phyloP scores from a whole-genome alignment of 768 basidiomycete genomes.

The Strobilomyces dryophilus region DNA sequence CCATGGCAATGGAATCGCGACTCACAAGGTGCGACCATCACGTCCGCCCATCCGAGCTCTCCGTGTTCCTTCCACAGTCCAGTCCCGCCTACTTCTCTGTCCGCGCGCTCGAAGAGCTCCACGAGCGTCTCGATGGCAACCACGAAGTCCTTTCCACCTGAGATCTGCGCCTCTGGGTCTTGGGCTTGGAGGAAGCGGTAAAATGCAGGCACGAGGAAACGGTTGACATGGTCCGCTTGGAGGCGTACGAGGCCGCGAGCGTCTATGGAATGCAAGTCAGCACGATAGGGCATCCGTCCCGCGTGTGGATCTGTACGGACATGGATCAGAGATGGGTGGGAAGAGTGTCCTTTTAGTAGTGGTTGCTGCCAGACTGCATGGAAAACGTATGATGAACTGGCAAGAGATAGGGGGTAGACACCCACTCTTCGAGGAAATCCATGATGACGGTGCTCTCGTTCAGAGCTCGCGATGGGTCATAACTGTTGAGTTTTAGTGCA shows the following conservation, averaged over 20 bases:
- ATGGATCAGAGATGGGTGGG: slow-evolving; percentile 55
- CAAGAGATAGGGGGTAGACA: not conserved
- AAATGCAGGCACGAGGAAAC: slow-evolving; percentile 63
- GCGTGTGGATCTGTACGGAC: slow-evolving; percentile 32
- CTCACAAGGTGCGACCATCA: slow-evolving; percentile 70
- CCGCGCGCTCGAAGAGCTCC: slow-evolving; percentile 47
- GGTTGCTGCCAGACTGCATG: slow-evolving; percentile 44
- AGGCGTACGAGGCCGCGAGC: slow-evolving; percentile 64
- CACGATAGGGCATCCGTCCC: not conserved
- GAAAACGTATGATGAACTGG: not conserved
- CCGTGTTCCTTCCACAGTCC: slow-evolving; percentile 61
- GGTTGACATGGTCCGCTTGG: slow-evolving; percentile 64
- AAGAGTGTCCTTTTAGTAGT: slow-evolving; percentile 50
- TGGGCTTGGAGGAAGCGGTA: slow-evolving; percentile 75
- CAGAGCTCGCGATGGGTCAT: slow-evolving; percentile 53
- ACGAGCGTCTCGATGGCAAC: slow-evolving; percentile 49
- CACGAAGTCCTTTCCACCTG: slow-evolving; percentile 50
- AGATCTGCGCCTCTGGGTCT: slow-evolving; percentile 47
- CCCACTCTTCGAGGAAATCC: slow-evolving; percentile 75
- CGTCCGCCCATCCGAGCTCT: slow-evolving; percentile 57
- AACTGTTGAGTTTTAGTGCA: slow-evolving; percentile 52
- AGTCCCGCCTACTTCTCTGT: slow-evolving; percentile 43
- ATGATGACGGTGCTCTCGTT: slow-evolving; percentile 81
- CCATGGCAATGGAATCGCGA: not conserved
- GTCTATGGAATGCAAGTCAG: slow-evolving; percentile 36